Base-by-base conservation (phyloP, 805 yeast genomes). In the Wickerhamomyces chambardii region DNA sequence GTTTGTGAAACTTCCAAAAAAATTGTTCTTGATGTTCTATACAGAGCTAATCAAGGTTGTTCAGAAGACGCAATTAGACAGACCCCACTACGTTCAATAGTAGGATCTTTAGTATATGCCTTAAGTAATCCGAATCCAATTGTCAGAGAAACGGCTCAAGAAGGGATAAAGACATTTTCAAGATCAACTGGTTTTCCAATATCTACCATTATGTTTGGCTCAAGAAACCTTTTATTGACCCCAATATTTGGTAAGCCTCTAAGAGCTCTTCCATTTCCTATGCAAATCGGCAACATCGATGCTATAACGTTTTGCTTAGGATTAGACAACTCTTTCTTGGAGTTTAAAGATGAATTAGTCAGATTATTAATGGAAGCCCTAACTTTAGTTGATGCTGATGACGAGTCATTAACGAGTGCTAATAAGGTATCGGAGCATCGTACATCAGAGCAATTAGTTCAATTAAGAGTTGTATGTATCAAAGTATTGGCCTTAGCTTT, bases 201-300 rank as follows among this genome's bases (percentile, higher is more conserved):
- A 31, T 72, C 90, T 1, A 73, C 78, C 2, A 72, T 94, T 47
- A 78, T 94, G 57, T 74, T 78, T 5, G 89, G 90, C 15, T 89
- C 94, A 35, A 85, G 87, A 47, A 79, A 76, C 32, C 75, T 89
- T 18, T 63, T 94, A 21, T 61, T 92, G 32, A 84, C 94, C 1
- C 97, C 99, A 6, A 92, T 92, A 17, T 94, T 92, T 64, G 95
- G 95, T 4, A 92, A 92, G 53, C 99, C 99, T 1, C 61, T 92
- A 38, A 70, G 99, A 43, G 99, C 99, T 1, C 66, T 92, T 41
- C 98, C 99, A 0, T 92, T 94, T 62, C 92, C 95, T 5, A 92
- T 90, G 95, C 98, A 94, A 60, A 92, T 92, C 37, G 98, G 98
- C 27, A 89, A 92, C 55, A 89, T 92, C 41, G 97, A 92, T 57